Evolutionary conservation across 148 eudicot genomes (phyloP), one percentile per base, ranked within the genome.

Genomic region (Amaranthus cruentus): DNA sequence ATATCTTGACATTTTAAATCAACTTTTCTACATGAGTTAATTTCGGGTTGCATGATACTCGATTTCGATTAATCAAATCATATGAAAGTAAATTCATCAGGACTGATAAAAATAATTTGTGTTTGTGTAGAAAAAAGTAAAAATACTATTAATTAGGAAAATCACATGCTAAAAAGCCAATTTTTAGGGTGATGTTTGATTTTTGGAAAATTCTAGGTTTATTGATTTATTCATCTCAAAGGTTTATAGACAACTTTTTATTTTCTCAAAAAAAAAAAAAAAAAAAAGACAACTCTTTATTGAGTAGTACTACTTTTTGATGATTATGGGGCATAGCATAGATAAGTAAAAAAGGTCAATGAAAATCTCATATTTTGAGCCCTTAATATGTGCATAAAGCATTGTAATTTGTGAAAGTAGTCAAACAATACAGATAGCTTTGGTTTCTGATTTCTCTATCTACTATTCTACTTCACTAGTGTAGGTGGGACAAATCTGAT

Each of bases 341-440:
- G 8, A 71, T 71, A n/a, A 47, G 15, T 47, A 14, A 48, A 38
- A 67, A 67, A 68, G 71, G 76, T 74, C 70, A 73, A 74, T 65
- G 60, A 9, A 66, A 74, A 55, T 15, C 53, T 5, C 53, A 58
- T 15, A 47, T 58, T 48, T 63, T 46, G 28, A 58, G 38, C 21
- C 13, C 67, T 21, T 52, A 15, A 47, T 46, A 54, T 44, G 54
- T 66, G 56, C 18, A 66, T 46, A 53, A 66, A 11, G 62, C 71
- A 47, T 75, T 56, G 77, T 66, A 46, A 56, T 55, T 67, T 28
- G 72, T 56, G 72, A 75, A 75, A 75, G 56, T 48, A 75, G 57
- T 62, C 76, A 62, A 52, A 51, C 47, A 52, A 0, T 21, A 6
- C 7, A 47, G 15, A 58, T 2, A 4, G 47, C 18, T 60, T 8